phyloP scores from a whole-genome alignment of 345 rosid species.

The Combretum micranthum region DNA sequence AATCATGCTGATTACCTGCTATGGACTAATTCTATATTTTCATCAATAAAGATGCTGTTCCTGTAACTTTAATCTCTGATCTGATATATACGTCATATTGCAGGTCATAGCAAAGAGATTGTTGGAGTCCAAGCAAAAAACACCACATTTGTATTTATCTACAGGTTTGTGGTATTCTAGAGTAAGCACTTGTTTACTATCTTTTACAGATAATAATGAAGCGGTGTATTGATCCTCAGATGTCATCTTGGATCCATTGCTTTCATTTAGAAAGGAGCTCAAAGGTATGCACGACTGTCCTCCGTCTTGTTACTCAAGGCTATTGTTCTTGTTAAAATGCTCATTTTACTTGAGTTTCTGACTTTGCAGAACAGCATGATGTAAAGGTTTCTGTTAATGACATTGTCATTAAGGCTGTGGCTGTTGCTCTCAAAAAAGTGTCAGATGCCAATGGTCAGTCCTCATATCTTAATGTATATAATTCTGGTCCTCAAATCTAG shows the following conservation, averaged over 20 bases:
- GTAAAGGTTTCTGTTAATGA: slow-evolving; percentile 94
- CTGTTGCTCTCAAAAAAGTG: slow-evolving; percentile 74
- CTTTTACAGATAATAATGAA: too few relatives aligned
- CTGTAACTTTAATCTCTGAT: neutral
- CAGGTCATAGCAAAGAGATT: slow-evolving; percentile 89
- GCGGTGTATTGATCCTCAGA: slow-evolving; percentile 32
- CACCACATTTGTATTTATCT: slow-evolving; percentile 83
- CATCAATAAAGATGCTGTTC: too few relatives aligned
- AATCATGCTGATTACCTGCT: too few relatives aligned
- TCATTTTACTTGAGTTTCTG: slow-evolving; percentile 20
- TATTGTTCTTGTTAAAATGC: slow-evolving; percentile 16
- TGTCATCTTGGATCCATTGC: slow-evolving; percentile 91
- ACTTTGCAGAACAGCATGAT: slow-evolving; percentile 64
- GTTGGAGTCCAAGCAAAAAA: slow-evolving; percentile 90
- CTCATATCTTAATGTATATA: neutral
- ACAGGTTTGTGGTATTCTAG: slow-evolving; percentile 37
- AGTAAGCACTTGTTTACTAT: too few relatives aligned
- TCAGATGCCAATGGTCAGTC: slow-evolving; percentile 87
- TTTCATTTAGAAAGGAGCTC: slow-evolving; percentile 83
- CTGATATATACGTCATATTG: slow-evolving; percentile 8
- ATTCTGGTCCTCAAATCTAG: too few relatives aligned
- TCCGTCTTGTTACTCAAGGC: slow-evolving; percentile 6
- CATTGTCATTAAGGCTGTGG: slow-evolving; percentile 90
- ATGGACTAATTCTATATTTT: too few relatives aligned
- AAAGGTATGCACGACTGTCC: slow-evolving; percentile 46